Percentiles rank a stretch among this genome's conserved stretches.
These are phyloP conservation scores for Eimeria zaria DNA, from an alignment of 169 alveolate genomes.

Conservation along the genomic window DNA sequence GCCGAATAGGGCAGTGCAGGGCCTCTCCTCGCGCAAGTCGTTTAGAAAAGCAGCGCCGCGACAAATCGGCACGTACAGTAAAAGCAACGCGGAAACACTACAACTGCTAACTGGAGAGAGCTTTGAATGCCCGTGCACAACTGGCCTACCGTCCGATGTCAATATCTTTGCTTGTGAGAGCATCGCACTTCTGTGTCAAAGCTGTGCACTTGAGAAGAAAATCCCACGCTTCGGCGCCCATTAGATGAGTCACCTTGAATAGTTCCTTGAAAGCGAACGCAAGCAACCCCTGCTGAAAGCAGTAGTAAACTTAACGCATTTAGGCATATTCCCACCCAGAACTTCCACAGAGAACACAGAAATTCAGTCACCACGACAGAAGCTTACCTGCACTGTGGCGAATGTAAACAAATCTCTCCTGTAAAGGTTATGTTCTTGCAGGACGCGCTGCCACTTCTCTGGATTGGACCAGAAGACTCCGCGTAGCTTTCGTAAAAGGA, in stretches of 20 bases:
- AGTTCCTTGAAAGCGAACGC: conserved; percentile 54
- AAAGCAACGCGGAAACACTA: neutral
- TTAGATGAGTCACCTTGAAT: conserved; percentile 81
- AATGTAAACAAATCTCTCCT: conserved; percentile 83
- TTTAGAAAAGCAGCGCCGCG: neutral
- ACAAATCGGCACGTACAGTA: neutral
- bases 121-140: neutral
- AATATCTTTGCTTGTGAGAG: conserved; percentile 80
- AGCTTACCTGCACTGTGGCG: conserved; percentile 85
- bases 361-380: neutral
- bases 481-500: conserved; percentile 84
- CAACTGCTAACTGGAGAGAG: neutral
- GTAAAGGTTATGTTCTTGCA: conserved; percentile 77
- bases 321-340: neutral
- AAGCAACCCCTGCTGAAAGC: neutral
- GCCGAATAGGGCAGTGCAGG: neutral
- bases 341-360: neutral
- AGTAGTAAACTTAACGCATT: neutral
- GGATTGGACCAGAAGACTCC: conserved; percentile 85
- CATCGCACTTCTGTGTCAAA: conserved; percentile 84
- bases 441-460: conserved; percentile 85
- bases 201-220: conserved; percentile 85
- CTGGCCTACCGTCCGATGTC: conserved; percentile 68
- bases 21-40: neutral
- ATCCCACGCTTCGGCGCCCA: conserved; percentile 87